These are phyloP conservation scores for Monilinia vaccinii-corymbosi DNA, from an alignment of 2,329 filamentous ascomycete genomes.

Conservation along the genomic window DNA sequence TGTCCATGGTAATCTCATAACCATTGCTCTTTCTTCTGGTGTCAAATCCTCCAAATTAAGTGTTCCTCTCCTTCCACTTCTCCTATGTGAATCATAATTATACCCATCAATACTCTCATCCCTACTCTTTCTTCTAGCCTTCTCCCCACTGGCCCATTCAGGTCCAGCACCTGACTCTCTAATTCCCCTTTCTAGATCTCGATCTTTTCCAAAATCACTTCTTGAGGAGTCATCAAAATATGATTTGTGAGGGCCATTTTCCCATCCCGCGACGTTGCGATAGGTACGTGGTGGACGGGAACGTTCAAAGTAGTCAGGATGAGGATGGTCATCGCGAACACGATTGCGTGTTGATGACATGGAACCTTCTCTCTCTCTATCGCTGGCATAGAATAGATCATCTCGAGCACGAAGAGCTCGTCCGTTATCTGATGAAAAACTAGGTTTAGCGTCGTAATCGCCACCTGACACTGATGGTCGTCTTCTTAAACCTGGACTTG, in stretches of 20 bases:
- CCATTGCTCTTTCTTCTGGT: slow-evolving; percentile 34
- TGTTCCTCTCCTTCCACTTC: slow-evolving; percentile 1
- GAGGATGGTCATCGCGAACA: slow-evolving; percentile 8
- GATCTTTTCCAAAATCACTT: slow-evolving; percentile 7
- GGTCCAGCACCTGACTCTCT: background rate
- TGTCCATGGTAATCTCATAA: slow-evolving; percentile 37
- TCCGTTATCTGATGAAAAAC: background rate
- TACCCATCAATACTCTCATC: slow-evolving; percentile 24
- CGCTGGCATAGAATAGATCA: background rate
- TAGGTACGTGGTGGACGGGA: slow-evolving; percentile 24
- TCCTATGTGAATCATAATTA: slow-evolving; percentile 18
- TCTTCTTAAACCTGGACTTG: slow-evolving; percentile 1
- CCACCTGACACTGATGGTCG: background rate
- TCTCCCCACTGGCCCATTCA: slow-evolving; percentile 5
- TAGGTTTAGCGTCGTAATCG: slow-evolving; percentile 4
- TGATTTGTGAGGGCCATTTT: slow-evolving; percentile 13
- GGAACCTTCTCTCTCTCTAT: background rate
- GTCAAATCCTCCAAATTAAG: slow-evolving; percentile 34
- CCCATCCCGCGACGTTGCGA: slow-evolving; percentile 17
- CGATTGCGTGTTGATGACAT: background rate
- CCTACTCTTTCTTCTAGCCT: slow-evolving; percentile 7
- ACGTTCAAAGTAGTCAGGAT: slow-evolving; percentile 20
- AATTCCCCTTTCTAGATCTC: slow-evolving; percentile 16
- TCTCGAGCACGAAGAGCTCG: slow-evolving; percentile 2
- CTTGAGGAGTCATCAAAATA: slow-evolving; percentile 20